Percentiles rank a stretch among this genome's conserved stretches.
Evolutionary conservation across 192 early-diverging fungal species (phyloP).

Genomic region (Phlyctochytrium bullatum): DNA sequence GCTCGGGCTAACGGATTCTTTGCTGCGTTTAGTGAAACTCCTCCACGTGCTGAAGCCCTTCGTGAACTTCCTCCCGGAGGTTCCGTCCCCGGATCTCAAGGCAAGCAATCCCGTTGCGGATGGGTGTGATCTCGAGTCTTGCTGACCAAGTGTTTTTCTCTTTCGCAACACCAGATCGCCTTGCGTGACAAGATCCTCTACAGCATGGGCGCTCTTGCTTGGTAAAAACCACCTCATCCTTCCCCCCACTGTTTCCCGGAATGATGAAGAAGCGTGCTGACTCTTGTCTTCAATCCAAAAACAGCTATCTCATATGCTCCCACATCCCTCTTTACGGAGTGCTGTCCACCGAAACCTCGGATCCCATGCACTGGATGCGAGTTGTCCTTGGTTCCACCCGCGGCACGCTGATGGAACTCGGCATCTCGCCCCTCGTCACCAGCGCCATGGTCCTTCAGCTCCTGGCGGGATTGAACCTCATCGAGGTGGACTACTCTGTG

Average conservation of each 20-base stretch:
- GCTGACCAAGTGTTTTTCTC: no score
- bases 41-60: neutral
- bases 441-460: slow-evolving; percentile 95
- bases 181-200: slow-evolving; percentile 92
- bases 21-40: neutral
- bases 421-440: slow-evolving; percentile 93
- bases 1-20: neutral
- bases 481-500: slow-evolving; percentile 86
- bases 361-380: slow-evolving; percentile 94
- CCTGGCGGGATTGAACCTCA: slow-evolving; percentile 82
- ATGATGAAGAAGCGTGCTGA: neutral
- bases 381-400: slow-evolving; percentile 91
- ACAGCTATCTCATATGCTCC: slow-evolving; percentile 55
- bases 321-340: slow-evolving; percentile 94
- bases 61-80: neutral
- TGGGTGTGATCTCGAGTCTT: neutral
- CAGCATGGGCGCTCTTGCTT: slow-evolving; percentile 86
- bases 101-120: neutral
- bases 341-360: slow-evolving; percentile 90
- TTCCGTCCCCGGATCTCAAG: neutral
- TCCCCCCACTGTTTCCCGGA: neutral
- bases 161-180: slow-evolving; percentile 74
- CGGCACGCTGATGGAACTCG: slow-evolving; percentile 92
- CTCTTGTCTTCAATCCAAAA: neutral
- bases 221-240: slow-evolving; percentile 61